Conservation (phyloP, 345 rosid genomes). For the Eucalyptus victrix region DNA sequence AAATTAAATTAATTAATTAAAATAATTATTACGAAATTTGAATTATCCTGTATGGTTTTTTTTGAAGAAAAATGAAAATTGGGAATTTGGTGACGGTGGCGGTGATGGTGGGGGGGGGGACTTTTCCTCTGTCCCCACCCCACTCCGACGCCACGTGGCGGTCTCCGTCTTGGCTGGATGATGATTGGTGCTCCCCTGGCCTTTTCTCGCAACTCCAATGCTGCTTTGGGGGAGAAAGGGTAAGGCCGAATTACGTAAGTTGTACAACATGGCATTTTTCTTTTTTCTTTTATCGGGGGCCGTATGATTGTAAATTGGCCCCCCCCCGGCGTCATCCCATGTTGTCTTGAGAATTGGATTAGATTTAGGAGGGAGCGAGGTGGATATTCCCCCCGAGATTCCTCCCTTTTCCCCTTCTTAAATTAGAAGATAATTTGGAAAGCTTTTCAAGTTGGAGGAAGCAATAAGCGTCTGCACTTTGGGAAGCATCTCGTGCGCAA, state of each 20-base stretch:
- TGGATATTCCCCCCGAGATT: not conserved
- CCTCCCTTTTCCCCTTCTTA: not conserved
- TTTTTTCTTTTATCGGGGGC: not conserved
- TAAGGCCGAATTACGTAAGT: not conserved
- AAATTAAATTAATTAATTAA: too few relatives aligned
- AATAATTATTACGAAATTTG: not conserved
- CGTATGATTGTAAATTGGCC: not conserved
- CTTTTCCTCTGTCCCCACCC: not conserved
- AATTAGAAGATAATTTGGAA: not conserved
- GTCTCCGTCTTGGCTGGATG: not conserved
- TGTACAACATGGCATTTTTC: not conserved
- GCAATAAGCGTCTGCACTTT: fast-evolving
- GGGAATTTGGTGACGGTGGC: not conserved
- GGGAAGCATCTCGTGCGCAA: not conserved
- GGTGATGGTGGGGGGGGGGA: not conserved
- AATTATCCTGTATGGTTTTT: not conserved
- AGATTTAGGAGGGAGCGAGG: not conserved
- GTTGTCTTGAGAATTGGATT: not conserved
- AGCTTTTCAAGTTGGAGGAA: not conserved
- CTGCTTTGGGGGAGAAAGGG: not conserved
- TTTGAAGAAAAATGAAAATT: not conserved
- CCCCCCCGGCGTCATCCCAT: not conserved
- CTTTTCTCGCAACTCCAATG: not conserved
- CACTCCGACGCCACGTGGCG: not conserved
- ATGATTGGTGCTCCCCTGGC: not conserved